Evolutionary conservation across 371 early-diverging fungal species (phyloP).

Genomic region (Mortierella sp.): DNA sequence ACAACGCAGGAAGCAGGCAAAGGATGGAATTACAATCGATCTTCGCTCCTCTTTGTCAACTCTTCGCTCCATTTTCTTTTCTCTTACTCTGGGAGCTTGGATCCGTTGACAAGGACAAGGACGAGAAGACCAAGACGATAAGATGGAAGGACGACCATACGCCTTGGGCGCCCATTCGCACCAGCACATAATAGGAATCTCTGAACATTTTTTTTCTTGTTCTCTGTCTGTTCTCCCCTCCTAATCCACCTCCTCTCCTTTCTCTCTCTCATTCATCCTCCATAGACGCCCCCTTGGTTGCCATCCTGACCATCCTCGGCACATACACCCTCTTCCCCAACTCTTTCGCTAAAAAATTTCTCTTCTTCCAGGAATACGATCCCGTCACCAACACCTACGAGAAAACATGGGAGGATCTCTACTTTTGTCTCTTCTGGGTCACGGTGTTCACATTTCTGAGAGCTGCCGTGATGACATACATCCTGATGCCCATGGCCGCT

Average conservation of each 20-base stretch:
- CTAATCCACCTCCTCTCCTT: background rate
- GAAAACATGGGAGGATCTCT: conserved; percentile 65
- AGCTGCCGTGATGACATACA: conserved; percentile 65
- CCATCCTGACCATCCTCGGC: conserved; percentile 37
- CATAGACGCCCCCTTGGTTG: conserved; percentile 41
- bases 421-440: conserved; percentile 73
- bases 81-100: background rate
- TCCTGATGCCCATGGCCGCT: conserved; percentile 68
- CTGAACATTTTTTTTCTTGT: background rate
- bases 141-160: background rate
- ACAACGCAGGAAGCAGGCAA: background rate
- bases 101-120: background rate
- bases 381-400: conserved; percentile 29
- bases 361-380: conserved; percentile 46
- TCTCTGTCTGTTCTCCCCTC: background rate
- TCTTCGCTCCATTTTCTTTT: background rate
- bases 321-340: conserved; percentile 34
- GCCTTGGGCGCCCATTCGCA: background rate
- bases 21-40: background rate
- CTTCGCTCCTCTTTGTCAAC: background rate
- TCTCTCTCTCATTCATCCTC: background rate
- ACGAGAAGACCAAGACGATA: background rate
- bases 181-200: background rate
- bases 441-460: conserved; percentile 73
- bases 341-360: conserved; percentile 43